Conservation (phyloP, 495 filamentous ascomycete species). For the Penicillium ochrochloron region DNA sequence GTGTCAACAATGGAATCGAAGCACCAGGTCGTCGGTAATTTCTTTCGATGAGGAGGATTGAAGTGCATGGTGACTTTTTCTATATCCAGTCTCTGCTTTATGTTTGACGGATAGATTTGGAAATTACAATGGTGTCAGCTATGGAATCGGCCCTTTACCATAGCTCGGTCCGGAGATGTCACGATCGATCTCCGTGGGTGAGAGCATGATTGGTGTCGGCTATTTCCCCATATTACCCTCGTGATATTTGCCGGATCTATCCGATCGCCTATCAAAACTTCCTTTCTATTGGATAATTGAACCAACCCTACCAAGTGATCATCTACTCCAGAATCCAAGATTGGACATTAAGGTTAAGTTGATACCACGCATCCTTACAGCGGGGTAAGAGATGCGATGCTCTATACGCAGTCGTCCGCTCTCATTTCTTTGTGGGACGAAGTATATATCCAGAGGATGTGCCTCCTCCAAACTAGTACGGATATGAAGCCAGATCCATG, state of each 20-base stretch:
- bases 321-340: background rate
- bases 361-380: background rate
- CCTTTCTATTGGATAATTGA: background rate
- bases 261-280: constrained; percentile 2
- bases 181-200: background rate
- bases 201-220: background rate
- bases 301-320: background rate
- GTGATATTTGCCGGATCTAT: background rate
- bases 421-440: background rate
- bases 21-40: background rate
- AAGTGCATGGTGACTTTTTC: background rate
- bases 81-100: background rate
- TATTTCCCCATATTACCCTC: constrained; percentile 1
- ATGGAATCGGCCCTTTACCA: background rate
- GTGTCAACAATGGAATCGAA: background rate
- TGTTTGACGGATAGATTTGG: background rate
- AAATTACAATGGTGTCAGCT: background rate
- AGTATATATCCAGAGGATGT: background rate
- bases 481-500: background rate
- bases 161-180: background rate
- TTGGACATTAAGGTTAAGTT: background rate
- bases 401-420: background rate
- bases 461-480: background rate
- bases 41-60: background rate
- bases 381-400: background rate